Evolutionary conservation across 139 green algal species (phyloP), one percentile per base, ranked within the genome.

Genomic region (Mychonastes homosphaera): DNA sequence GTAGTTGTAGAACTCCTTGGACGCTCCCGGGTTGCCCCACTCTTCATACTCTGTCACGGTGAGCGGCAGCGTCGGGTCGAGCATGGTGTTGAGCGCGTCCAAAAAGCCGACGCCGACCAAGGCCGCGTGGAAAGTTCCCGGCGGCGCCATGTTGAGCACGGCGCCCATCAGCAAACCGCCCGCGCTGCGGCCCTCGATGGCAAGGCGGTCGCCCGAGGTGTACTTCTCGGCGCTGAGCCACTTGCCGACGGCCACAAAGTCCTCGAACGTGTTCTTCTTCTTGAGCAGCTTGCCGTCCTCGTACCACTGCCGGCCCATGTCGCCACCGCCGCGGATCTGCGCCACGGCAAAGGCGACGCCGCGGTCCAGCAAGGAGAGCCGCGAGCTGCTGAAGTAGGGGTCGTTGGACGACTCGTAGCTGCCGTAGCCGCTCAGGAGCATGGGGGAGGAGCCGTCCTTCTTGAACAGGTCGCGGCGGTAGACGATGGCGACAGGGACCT

Each of bases 191-290:
- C 86, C 86, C 53, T 79, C 56, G 30, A 88, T 79, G 48, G 50
- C 60, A 44, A 91, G 58, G 13, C 50, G 52, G 3, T 46, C 10
- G 0, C 57, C 23, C 5, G 2, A 65, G 28, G 73, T 82, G 67
- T 82, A 83, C 53, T 65, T 62, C 23, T 81, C 15, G 23, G 68
- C 36, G 28, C 84, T 71, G 30, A 88, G 64, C 54, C 84, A 58
- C 63, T 85, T 64, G 2, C 77, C 79, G 34, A 67, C 78, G 7
- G 82, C 65, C 59, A 94, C 86, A 56, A 90, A 85, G 69, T 95
- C 87, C 0, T 66, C 72, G 58, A 94, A 92, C 6, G 84, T 95
- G 75, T 90, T 92, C 26, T 64, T 72, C 71, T 95, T 95, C 28
- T 81, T 77, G 41, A 87, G 60, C 62, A 77, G 84, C 78, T 93